Base-by-base conservation (phyloP, 805 yeast species). In the Kuraishia molischiana region DNA sequence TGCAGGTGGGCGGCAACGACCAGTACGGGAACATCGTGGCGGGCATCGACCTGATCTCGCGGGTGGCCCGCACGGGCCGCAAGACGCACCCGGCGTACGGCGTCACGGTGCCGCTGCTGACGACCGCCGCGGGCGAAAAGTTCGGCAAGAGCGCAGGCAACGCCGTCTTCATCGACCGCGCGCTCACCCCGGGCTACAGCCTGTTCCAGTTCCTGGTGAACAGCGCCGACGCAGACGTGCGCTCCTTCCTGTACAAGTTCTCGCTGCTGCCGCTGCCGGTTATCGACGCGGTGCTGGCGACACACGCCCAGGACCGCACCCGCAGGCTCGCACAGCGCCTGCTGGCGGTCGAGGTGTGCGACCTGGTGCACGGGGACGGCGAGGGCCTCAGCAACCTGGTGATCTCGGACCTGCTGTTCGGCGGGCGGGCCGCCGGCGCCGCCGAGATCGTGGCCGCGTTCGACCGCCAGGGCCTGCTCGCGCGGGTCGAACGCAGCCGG, bases 21-120 rank as follows among this genome's bases (percentile, higher is more conserved):
- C 98, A 92, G 59, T 92, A 96, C 87, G 98, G 98, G 1, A 92
- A 92, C 51, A 92, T 92, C 41, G 85, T 95, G 2, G 97, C 97
- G 1, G 98, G 98, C 0, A 73, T 85, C 29, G 98, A 92, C 50
- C 66, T 92, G 41, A 86, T 89, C 29, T 66, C 80, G 1, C 64
- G 95, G 44, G 54, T 84, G 38, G 53, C 46, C 29, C 32, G 34
- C 3, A 24, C 21, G 11, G 36, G 13, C 10, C 32, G 38, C 8
- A 15, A 26, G 17, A 36, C 33, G 3, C 40, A 51, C 26, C 55
- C 61, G 1, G 69, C 74, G 3, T 84, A 61, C 55, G 97, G 97
- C 0, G 47, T 92, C 34, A 92, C 98, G 0, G 95, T 83, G 0
- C 97, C 97, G 2, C 61, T 92, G 21, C 64, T 92, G 46, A 85